phyloP scores from a whole-genome alignment of 2,329 filamentous ascomycete species.

The Neofusicoccum cordaticola region DNA sequence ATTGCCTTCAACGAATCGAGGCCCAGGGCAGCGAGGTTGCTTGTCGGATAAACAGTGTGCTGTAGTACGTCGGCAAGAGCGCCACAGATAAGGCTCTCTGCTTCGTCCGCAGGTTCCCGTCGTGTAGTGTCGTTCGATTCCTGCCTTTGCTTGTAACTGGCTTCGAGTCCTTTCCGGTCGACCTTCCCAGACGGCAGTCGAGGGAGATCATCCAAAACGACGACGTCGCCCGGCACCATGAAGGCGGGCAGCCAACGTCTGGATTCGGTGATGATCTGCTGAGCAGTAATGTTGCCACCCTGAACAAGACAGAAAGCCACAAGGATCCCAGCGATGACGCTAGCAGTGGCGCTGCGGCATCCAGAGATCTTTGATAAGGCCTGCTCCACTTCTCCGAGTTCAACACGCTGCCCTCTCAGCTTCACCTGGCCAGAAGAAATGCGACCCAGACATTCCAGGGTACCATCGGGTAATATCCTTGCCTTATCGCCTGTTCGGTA shows the following conservation, averaged over 20 bases:
- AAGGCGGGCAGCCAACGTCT: slow-evolving; percentile 73
- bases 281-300: slow-evolving; percentile 35
- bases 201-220: slow-evolving; percentile 64
- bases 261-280: slow-evolving; percentile 58
- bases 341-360: slow-evolving; percentile 63
- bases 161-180: slow-evolving; percentile 64
- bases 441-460: slow-evolving; percentile 79
- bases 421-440: slow-evolving; percentile 82
- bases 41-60: slow-evolving; percentile 34
- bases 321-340: slow-evolving; percentile 66
- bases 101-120: neutral
- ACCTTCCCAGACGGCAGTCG: slow-evolving; percentile 81
- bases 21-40: slow-evolving; percentile 54
- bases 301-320: slow-evolving; percentile 70
- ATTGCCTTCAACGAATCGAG: slow-evolving; percentile 67
- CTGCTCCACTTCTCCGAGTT: slow-evolving; percentile 62
- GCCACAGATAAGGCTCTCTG: slow-evolving; percentile 33
- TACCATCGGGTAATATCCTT: slow-evolving; percentile 62
- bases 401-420: slow-evolving; percentile 76
- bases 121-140: neutral
- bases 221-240: slow-evolving; percentile 77
- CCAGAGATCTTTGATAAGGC: slow-evolving; percentile 28
- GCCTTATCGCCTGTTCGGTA: slow-evolving; percentile 88
- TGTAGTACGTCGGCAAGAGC: slow-evolving; percentile 45
- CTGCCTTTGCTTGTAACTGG: slow-evolving; percentile 48